Conservation (phyloP, 495 filamentous ascomycete species). For the Parathielavia hyrcaniae region DNA sequence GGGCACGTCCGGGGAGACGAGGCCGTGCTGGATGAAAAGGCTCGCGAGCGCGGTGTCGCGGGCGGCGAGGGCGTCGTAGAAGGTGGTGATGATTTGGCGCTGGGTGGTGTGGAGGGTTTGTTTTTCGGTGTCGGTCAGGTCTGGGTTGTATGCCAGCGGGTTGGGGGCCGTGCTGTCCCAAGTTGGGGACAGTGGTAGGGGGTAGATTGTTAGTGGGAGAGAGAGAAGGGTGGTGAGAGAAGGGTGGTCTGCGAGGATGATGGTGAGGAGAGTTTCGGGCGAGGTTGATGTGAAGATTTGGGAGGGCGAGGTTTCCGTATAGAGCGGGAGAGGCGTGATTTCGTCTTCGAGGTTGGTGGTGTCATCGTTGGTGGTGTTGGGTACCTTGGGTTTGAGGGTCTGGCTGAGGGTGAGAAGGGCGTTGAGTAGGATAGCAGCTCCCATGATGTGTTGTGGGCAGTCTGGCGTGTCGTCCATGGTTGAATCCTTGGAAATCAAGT, state of each 20-base stretch:
- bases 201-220: conserved; percentile 19
- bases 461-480: background rate
- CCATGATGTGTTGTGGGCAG: background rate
- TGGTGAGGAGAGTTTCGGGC: background rate
- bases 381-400: background rate
- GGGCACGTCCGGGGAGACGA: conserved; percentile 30
- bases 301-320: conserved; percentile 12
- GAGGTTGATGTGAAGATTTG: background rate
- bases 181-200: background rate
- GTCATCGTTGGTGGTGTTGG: background rate
- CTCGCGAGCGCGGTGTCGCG: conserved; percentile 22
- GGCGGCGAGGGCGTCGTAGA: conserved; percentile 22
- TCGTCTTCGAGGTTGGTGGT: background rate
- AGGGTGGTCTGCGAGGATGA: background rate
- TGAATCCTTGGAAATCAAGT: background rate
- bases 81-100: conserved; percentile 18
- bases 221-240: background rate
- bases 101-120: conserved; percentile 6
- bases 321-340: conserved; percentile 13
- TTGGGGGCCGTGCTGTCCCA: background rate
- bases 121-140: background rate
- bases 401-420: background rate
- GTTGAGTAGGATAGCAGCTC: background rate
- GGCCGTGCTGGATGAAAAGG: conserved; percentile 19
- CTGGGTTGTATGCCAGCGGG: background rate